Conservation (phyloP, 768 basidiomycete genomes). For the Xerocomus potaroensis region DNA sequence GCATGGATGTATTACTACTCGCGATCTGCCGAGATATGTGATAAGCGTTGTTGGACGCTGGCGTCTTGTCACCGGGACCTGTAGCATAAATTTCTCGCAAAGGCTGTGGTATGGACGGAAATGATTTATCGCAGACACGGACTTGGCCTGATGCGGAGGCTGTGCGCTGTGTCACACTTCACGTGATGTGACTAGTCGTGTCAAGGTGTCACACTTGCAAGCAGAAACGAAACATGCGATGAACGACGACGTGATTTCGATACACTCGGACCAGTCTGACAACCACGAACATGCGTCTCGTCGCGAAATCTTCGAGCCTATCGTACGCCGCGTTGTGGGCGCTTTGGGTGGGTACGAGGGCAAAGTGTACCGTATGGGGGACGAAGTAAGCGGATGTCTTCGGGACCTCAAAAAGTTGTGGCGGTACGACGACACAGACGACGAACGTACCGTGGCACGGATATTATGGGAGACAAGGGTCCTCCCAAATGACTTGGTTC, state of each 20-base stretch:
- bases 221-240: conserved; percentile 5
- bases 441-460: conserved; percentile 91
- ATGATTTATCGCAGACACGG: conserved; percentile 15
- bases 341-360: conserved; percentile 76
- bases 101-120: conserved; percentile 7
- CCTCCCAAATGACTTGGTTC: conserved; percentile 81
- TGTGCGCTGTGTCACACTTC: conserved; percentile 2
- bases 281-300: conserved; percentile 34
- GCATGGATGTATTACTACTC: background rate
- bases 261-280: conserved; percentile 28
- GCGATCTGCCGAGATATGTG: background rate
- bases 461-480: conserved; percentile 89
- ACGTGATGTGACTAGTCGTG: conserved; percentile 31
- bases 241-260: conserved; percentile 34
- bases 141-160: too few species aligned
- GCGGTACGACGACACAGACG: conserved; percentile 95
- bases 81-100: conserved; percentile 1
- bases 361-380: conserved; percentile 68
- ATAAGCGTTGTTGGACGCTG: background rate
- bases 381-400: conserved; percentile 78
- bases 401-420: conserved; percentile 94
- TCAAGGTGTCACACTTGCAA: conserved; percentile 14
- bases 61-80: background rate
- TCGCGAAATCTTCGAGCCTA: conserved; percentile 57
- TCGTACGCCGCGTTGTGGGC: conserved; percentile 71